Evolutionary conservation across 148 eudicot genomes (phyloP).

Genomic region (Beta vulgaris): DNA sequence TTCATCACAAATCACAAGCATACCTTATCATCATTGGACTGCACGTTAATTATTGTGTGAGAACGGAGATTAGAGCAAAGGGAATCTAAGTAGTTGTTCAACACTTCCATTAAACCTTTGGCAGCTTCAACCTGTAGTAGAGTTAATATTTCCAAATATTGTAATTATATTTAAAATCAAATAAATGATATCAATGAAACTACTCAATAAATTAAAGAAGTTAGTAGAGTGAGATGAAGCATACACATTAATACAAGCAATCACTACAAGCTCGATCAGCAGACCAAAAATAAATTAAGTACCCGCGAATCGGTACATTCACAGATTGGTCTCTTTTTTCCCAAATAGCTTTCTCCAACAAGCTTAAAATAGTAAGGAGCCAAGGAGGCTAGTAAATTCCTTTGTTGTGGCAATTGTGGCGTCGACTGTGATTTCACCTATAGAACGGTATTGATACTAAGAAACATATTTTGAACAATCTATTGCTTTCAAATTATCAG

Average conservation of each 20-base stretch:
- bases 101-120: constrained; percentile 60
- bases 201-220: neutral
- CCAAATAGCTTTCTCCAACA: constrained; percentile 88
- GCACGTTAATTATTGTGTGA: constrained; percentile 90
- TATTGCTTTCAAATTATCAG: too few species aligned
- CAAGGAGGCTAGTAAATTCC: constrained; percentile 55
- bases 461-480: too few species aligned
- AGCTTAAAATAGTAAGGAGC: constrained; percentile 77
- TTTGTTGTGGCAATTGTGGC: constrained; percentile 68
- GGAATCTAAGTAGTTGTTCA: constrained; percentile 70
- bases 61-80: constrained; percentile 89
- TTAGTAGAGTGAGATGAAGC: neutral
- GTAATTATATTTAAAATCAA: neutral
- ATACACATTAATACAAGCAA: neutral
- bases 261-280: neutral
- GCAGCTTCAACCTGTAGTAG: constrained; percentile 80
- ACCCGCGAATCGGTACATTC: constrained; percentile 89
- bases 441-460: too few species aligned
- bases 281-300: constrained; percentile 8
- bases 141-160: neutral
- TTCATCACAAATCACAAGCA: neutral
- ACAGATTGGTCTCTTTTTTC: constrained; percentile 62
- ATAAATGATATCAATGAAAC: neutral
- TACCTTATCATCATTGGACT: constrained; percentile 97
- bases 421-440: constrained; percentile 72